Base-by-base conservation (phyloP, 2,329 filamentous ascomycete species). In the Monilinia aucupariae region DNA sequence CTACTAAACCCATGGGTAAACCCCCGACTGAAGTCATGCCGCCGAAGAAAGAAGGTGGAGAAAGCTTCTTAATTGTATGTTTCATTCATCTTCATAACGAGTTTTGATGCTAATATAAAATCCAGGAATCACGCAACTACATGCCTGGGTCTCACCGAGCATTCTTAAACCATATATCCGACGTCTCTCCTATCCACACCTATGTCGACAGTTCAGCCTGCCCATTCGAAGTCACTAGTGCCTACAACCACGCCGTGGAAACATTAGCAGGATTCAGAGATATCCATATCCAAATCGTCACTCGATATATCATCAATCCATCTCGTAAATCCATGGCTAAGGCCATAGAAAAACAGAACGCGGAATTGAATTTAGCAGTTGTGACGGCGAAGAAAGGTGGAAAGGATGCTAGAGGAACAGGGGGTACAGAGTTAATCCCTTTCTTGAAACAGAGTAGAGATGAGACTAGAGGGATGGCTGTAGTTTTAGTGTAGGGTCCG, bases 381-480 rank as follows among this genome's bases (percentile, higher is more conserved):
- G 69, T 65, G 17, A 66, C 64, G 13, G 63, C 62, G n/a, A 68
- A 64, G 39, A 74, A 73, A 58, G 68, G 69, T 1, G 61, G 56
- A 17, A 73, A 72, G 22, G 61, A 64, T 56, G 78, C 96, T 49
- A 88, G 87, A 0, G 93, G 93, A 0, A 97, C 92, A 0, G 92
- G 92, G 2, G 93, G 93, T 0, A 97, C 93, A 0, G 85, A 88
- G 0, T 76, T 97, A 59, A 89, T 97, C 63, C 91, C 92, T 0
- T 97, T 97, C 75, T 75, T 97, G 67, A 96, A 91, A 75, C 90
- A 96, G 76, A 88, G 90, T 4, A 81, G 93, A 22, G 91, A 97
- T 72, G 92, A 96, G 79, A 97, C 92, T 0, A 85, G 83, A 43
- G 64, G 66, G 2, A 67, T 68, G n/a, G 64, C 47, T 13, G 61